Percentiles rank a stretch among this genome's conserved stretches.
Evolutionary conservation across 768 basidiomycete species (phyloP).

Genomic region (Saitozyma podzolica): DNA sequence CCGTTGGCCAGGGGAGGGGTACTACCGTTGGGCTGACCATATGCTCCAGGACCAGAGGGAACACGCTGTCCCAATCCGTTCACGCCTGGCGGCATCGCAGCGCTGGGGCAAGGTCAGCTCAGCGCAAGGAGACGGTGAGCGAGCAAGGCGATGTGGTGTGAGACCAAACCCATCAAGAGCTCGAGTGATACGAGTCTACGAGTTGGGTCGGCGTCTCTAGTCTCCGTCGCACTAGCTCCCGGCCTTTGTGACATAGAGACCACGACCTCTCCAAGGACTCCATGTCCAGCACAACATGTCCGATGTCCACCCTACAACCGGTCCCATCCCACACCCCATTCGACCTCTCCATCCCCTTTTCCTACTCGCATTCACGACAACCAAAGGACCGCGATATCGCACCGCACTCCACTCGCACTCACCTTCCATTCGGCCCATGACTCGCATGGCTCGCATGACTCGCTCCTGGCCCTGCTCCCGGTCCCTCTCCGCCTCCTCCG

Average conservation of each 20-base stretch:
- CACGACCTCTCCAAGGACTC: neutral
- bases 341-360: too few species aligned
- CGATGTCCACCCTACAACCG: too few species aligned
- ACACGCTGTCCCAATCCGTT: too few species aligned
- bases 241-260: neutral
- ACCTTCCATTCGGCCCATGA: neutral
- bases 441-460: neutral
- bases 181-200: neutral
- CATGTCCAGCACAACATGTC: neutral
- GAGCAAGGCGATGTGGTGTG: neutral
- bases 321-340: too few species aligned
- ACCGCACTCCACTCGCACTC: neutral
- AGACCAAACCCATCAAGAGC: neutral
- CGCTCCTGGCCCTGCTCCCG: neutral
- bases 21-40: constrained; percentile 3
- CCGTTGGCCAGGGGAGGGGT: constrained; percentile 35
- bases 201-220: too few species aligned
- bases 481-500: neutral
- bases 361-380: too few species aligned
- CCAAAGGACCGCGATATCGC: neutral
- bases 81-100: neutral
- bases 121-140: neutral
- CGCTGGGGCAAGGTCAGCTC: neutral
- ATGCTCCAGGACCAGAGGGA: too few species aligned
- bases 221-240: too few species aligned